Evolutionary conservation across 1,139 yeast species (phyloP), one percentile per base, ranked within the genome.

Genomic region (Kazachstania sp.): DNA sequence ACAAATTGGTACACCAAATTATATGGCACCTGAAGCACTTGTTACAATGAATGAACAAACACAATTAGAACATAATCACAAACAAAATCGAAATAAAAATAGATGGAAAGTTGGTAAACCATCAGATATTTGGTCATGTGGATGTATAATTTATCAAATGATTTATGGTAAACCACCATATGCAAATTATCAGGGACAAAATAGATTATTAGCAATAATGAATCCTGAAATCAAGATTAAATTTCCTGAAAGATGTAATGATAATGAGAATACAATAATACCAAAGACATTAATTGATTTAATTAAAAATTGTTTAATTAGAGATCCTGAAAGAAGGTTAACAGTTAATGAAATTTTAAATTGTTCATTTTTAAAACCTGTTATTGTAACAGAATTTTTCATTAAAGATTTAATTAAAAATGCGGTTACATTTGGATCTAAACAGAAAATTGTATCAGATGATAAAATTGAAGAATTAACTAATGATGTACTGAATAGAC

Each of bases 111-210:
- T 90, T 7, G 97, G 98, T 1, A 84, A 81, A 59, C 96, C 98
- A 0, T 85, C 97, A 1, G 99, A 92, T 69, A 81, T 94, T 12
- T 92, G 98, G 98, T 88, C 97, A 19, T 85, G 96, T 68, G 99
- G 98, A 0, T 88, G 98, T 64, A 92, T 92, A 5, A 73, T 92
- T 3, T 92, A 90, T 67, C 97, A 92, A 66, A 87, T 94, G 95
- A 77, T 90, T 3, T 92, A 92, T 60, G 97, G 97, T 0, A 77
- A 75, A 53, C 94, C 97, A 2, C 98, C 98, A 1, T 90, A 87
- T 69, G 95, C 88, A 0, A 74, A 75, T 1, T 86, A 79, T 57
- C 78, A 81, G 32, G 95, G 95, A 1, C 81, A 84, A 49, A 88
- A 86, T 60, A 71, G 95, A 53, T 72, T 87, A 42, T 71, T 83